Percentiles rank a stretch among this genome's conserved stretches.
Conservation (phyloP, 1,139 yeast genomes). For the Pichia sorboxylosa region DNA sequence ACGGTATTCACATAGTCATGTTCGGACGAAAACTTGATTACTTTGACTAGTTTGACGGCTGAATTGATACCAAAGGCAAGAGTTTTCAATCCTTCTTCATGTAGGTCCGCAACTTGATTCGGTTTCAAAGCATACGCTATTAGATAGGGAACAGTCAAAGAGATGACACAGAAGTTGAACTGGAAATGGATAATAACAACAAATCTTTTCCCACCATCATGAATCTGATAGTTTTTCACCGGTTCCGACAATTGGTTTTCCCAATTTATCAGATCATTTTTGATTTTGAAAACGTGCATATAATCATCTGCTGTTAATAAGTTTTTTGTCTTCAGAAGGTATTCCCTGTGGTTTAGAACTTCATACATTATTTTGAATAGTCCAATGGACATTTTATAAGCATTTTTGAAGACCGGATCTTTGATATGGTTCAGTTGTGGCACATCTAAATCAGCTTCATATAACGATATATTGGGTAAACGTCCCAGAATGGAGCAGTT, state of each 20-base stretch:
- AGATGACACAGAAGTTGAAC: constrained; percentile 23
- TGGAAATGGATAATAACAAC: constrained; percentile 24
- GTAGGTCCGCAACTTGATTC: constrained; percentile 17
- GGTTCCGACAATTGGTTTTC: constrained; percentile 13
- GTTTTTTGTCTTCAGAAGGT: constrained; percentile 18
- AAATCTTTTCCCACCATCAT: constrained; percentile 19
- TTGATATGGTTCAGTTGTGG: constrained; percentile 14
- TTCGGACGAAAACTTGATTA: constrained; percentile 17
- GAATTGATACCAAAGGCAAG: constrained; percentile 24
- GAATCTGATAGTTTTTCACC: constrained; percentile 9
- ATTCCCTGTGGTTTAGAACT: constrained; percentile 22
- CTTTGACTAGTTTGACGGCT: constrained; percentile 21
- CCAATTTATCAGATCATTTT: constrained; percentile 18
- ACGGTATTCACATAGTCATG: constrained; percentile 23
- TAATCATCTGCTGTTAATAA: constrained; percentile 24
- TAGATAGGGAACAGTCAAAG: constrained; percentile 25
- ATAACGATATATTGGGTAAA: constrained; percentile 23
- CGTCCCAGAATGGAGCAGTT: constrained; percentile 27
- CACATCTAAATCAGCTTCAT: constrained; percentile 22
- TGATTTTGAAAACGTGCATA: constrained; percentile 22
- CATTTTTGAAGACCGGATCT: constrained; percentile 18
- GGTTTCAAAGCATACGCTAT: constrained; percentile 20
- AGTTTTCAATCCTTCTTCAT: constrained; percentile 22
- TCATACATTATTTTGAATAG: constrained; percentile 22
- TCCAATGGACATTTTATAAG: constrained; percentile 19